Percentiles rank a stretch among this genome's conserved stretches.
Conservation (phyloP, 805 yeast genomes). For the Yarrowia deformans region DNA sequence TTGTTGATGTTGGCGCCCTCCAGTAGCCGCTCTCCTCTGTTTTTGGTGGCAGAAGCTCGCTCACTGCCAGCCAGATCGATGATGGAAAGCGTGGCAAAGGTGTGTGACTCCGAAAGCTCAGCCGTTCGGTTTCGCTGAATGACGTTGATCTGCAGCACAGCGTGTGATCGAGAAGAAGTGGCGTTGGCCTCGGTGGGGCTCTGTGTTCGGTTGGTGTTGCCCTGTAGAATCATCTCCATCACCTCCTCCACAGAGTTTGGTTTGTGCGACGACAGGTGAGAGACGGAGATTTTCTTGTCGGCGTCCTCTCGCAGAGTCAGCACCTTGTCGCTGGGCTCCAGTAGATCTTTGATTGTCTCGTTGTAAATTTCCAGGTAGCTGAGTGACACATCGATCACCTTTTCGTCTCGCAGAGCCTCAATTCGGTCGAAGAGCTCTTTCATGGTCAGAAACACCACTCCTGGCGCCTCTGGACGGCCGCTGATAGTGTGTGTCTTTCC, state of each 20-base stretch:
- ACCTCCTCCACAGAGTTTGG: constrained; percentile 55
- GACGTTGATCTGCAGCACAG: constrained; percentile 84
- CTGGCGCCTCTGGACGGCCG: constrained; percentile 77
- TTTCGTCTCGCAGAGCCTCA: constrained; percentile 61
- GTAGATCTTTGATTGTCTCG: constrained; percentile 82
- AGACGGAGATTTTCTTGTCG: constrained; percentile 67
- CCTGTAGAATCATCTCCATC: constrained; percentile 73
- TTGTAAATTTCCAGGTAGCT: constrained; percentile 86
- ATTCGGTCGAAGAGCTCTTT: constrained; percentile 72
- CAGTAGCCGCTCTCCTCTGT: constrained; percentile 77
- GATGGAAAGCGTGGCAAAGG: constrained; percentile 80
- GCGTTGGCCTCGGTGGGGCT: constrained; percentile 92
- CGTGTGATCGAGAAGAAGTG: constrained; percentile 91
- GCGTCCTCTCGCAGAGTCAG: constrained; percentile 73
- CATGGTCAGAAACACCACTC: constrained; percentile 80
- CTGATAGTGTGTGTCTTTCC: constrained; percentile 94
- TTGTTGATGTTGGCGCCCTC: constrained; percentile 96
- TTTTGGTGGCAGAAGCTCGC: constrained; percentile 87
- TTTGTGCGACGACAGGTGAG: constrained; percentile 69
- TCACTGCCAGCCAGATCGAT: constrained; percentile 97
- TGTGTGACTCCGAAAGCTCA: constrained; percentile 69
- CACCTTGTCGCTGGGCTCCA: constrained; percentile 60
- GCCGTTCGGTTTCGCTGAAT: constrained; percentile 65
- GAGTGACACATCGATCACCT: constrained; percentile 64
- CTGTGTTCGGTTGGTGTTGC: constrained; percentile 78